Evolutionary conservation across 202 grass and related monocot genomes (phyloP).

Genomic region (Panicum hallii): DNA sequence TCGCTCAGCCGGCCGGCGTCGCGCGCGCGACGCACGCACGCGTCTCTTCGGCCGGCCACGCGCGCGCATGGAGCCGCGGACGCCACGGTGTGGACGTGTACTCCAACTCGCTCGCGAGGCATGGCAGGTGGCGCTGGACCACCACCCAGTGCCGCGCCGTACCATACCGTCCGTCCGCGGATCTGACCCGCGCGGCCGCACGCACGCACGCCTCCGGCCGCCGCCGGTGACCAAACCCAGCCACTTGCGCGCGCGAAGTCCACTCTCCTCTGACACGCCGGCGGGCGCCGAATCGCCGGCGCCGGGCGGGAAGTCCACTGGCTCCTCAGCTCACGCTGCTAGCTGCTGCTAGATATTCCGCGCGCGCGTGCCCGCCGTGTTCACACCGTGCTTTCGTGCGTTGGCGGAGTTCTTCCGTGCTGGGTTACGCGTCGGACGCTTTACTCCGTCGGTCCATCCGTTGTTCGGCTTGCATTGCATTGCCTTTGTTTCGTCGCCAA

Average conservation of each 20-base stretch:
- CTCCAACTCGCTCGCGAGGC: not conserved
- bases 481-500: not conserved
- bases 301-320: slow-evolving; percentile 24
- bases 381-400: not conserved
- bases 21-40: not conserved
- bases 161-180: not conserved
- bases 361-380: not conserved
- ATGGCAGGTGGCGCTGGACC: not conserved
- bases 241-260: not conserved
- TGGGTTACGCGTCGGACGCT: not conserved
- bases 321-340: not conserved
- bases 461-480: not conserved
- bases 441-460: too few relatives aligned
- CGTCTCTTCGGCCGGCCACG: too few relatives aligned
- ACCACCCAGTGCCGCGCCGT: not conserved
- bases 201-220: not conserved
- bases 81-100: not conserved
- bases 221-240: not conserved
- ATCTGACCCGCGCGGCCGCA: not conserved
- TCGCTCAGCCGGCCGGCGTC: not conserved
- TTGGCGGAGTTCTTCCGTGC: not conserved
- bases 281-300: not conserved
- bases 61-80: not conserved
- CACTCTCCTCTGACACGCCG: slow-evolving; percentile 7
- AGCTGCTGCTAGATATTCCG: not conserved